Base-by-base conservation (phyloP, 768 basidiomycete species). In the Tylopilus balloui region DNA sequence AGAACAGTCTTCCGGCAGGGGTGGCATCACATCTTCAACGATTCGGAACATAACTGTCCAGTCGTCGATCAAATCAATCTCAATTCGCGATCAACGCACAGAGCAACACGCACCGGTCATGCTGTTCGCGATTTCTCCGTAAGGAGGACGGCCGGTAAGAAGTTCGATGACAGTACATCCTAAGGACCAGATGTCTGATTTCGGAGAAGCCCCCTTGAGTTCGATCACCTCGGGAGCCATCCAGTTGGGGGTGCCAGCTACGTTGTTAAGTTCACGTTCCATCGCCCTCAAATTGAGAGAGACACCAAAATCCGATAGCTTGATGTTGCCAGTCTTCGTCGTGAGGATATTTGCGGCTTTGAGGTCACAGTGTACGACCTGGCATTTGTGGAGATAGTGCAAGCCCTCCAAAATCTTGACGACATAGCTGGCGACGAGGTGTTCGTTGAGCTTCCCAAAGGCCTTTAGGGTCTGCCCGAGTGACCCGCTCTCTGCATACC, bases 181-280 rank as follows among this genome's bases (percentile, higher is more conserved):
- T 54, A 99, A 69, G 0, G 92, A 95, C 93, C 93, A 96, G 27
- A 96, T 94, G 64, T 96, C 93, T 23, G 90, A 86, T 59, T 92
- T 92, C 0, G 86, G 77, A n/a, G 89, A 87, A 8, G 95, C 90
- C 4, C 94, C 94, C 65, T 92, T 88, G 47, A 98, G 79, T 64
- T 92, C 86, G 53, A 99, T 98, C 43, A 97, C 90, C 69, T 99
- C 95, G 3, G 95, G 95, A 11, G 94, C 94, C 93, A 99, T 98
- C 95, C 95, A 99, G 61, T 97, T 95, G 13, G 95, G 95, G 10
- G 95, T 99, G 10, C 95, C 95, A 8, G 88, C 86, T 23, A 92
- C 87, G 58, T 88, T 88, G 64, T 88, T 85, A 57, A 81, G 84
- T 62, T 90, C 87, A 21, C 81, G 77, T 59, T 86, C 87, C 79